These are phyloP conservation scores for Talaromyces sp. DNA, from an alignment of 2,329 filamentous ascomycete species.

Conservation along the genomic window DNA sequence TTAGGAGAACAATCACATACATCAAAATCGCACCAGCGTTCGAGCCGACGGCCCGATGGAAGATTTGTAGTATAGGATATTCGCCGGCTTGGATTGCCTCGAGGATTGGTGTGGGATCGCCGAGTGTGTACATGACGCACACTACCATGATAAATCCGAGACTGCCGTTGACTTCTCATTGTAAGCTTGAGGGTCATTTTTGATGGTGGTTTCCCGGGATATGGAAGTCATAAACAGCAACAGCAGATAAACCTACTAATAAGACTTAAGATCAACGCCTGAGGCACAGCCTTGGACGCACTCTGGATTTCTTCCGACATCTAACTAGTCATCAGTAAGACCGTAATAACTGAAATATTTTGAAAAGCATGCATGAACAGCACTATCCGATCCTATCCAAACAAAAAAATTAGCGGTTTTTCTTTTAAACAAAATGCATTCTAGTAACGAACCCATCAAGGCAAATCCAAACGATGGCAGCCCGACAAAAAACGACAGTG, in stretches of 20 bases:
- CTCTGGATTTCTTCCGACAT: conserved; percentile 1
- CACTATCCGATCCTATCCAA: neutral
- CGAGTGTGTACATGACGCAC: conserved; percentile 1
- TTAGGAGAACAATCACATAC: conserved; percentile 1
- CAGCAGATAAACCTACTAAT: neutral
- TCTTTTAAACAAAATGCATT: conserved; percentile 13
- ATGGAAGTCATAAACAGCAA: no score
- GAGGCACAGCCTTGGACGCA: neutral
- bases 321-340: neutral
- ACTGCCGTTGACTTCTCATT: neutral
- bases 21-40: neutral
- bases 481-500: conserved; percentile 2
- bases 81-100: neutral
- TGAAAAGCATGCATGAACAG: neutral
- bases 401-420: neutral
- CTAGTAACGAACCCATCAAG: conserved; percentile 1
- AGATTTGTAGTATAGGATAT: neutral
- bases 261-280: neutral
- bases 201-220: neutral
- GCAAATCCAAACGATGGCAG: neutral
- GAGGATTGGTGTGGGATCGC: neutral
- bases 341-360: neutral
- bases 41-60: neutral
- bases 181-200: neutral
- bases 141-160: neutral